These are phyloP conservation scores for Pestalotiopsis sp. DNA, from an alignment of 2,329 filamentous ascomycete genomes.

Conservation along the genomic window DNA sequence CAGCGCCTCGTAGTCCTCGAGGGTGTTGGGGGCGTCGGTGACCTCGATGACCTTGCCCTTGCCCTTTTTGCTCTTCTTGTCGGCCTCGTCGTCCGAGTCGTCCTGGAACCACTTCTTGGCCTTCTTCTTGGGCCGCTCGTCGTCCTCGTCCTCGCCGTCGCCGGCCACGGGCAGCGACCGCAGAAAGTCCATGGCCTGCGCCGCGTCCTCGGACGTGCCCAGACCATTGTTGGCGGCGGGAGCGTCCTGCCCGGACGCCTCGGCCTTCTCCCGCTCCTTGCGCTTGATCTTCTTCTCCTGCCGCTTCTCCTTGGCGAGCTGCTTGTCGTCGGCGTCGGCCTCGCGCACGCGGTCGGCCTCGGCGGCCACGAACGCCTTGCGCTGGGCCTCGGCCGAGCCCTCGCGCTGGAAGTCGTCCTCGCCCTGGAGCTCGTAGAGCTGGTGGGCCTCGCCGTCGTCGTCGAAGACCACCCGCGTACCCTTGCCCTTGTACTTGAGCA, in stretches of 20 bases:
- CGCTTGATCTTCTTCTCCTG: conserved; percentile 75
- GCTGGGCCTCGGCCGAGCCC: conserved; percentile 76
- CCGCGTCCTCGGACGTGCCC: conserved; percentile 43
- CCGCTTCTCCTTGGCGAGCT: conserved; percentile 75
- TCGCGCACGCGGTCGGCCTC: conserved; percentile 72
- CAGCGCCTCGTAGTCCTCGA: conserved; percentile 78
- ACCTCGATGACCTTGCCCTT: conserved; percentile 60
- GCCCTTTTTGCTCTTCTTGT: conserved; percentile 44
- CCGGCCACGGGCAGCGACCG: conserved; percentile 57
- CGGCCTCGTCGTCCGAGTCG: conserved; percentile 56
- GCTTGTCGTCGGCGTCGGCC: conserved; percentile 84
- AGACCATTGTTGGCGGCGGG: conserved; percentile 26
- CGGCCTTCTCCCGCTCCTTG: conserved; percentile 66
- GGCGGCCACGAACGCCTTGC: conserved; percentile 74
- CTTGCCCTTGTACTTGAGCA: conserved; percentile 86
- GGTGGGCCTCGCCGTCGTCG: conserved; percentile 84
- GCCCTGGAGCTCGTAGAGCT: conserved; percentile 85
- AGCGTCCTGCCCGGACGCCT: conserved; percentile 30
- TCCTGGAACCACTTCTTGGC: conserved; percentile 81
- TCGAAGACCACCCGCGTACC: conserved; percentile 88
- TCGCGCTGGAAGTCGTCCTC: conserved; percentile 78
- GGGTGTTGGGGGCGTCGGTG: conserved; percentile 72
- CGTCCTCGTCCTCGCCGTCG: conserved; percentile 22
- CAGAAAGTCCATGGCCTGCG: conserved; percentile 61
- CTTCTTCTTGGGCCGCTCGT: conserved; percentile 59